A percentile compares a stretch with the other conserved stretches of the same genome.
These are phyloP conservation scores for Rhododendron williamsianum DNA, from an alignment of 148 eudicot species.

Conservation along the genomic window DNA sequence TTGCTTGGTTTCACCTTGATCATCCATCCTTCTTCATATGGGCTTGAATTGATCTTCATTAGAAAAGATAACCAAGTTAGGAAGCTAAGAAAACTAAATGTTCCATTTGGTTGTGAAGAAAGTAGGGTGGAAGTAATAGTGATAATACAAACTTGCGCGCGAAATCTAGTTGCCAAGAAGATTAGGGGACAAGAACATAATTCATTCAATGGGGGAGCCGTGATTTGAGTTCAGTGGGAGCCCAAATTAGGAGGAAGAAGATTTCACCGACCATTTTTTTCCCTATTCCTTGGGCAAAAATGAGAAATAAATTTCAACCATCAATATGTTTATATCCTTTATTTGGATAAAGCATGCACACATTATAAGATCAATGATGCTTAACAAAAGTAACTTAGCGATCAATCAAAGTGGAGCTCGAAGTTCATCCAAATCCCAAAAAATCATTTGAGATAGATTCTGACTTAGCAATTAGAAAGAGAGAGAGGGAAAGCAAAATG, in stretches of 20 bases:
- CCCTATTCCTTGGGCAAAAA: neutral
- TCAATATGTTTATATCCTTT: neutral
- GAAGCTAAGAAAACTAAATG: neutral
- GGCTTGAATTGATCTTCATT: constrained; percentile 76
- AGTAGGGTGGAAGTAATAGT: neutral
- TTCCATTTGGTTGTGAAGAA: constrained; percentile 1
- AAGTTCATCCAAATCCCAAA: neutral
- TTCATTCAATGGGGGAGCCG: neutral
- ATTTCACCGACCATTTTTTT: neutral
- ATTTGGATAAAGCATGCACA: neutral
- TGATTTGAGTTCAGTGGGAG: neutral
- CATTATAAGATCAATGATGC: neutral
- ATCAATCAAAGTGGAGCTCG: neutral
- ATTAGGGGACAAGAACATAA: neutral
- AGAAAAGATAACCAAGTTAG: neutral
- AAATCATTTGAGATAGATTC: neutral
- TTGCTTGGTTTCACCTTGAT: constrained; percentile 86
- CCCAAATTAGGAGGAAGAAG: neutral
- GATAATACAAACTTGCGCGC: too few species aligned
- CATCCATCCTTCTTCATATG: constrained; percentile 98
- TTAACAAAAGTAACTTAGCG: neutral
- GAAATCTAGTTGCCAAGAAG: neutral
- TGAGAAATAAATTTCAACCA: neutral
- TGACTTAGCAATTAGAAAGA: neutral
- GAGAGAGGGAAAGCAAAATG: neutral